phyloP scores from a whole-genome alignment of 2,329 filamentous ascomycete genomes.

The Akanthomyces uredinophilus region DNA sequence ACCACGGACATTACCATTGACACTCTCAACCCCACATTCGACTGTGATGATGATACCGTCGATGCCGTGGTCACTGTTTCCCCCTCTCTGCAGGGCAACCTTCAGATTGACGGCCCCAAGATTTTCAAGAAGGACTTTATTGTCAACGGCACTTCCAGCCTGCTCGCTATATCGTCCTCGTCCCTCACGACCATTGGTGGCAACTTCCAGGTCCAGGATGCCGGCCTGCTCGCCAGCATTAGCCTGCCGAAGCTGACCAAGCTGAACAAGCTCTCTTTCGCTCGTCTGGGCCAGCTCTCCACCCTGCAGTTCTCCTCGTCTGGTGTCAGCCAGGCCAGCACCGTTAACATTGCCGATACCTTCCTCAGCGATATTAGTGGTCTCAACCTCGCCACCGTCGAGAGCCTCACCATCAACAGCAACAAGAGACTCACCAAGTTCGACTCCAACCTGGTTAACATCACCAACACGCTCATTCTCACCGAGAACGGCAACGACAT shows the following conservation, averaged over 20 bases:
- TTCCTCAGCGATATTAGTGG: conserved; percentile 72
- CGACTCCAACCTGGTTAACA: conserved; percentile 71
- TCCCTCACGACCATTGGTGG: conserved; percentile 62
- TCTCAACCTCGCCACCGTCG: conserved; percentile 71
- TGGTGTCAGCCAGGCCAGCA: conserved; percentile 60
- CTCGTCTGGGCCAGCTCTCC: conserved; percentile 60
- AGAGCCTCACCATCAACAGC: conserved; percentile 79
- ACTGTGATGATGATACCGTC: conserved; percentile 60
- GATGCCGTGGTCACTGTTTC: conserved; percentile 64
- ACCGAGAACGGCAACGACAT: conserved; percentile 74
- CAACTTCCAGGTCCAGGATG: conserved; percentile 62
- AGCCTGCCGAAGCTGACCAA: conserved; percentile 59
- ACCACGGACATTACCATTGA: conserved; percentile 58
- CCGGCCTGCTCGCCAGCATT: conserved; percentile 65
- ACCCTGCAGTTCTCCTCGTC: conserved; percentile 43
- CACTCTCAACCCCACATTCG: conserved; percentile 51
- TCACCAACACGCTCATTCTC: conserved; percentile 66
- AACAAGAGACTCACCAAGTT: conserved; percentile 75
- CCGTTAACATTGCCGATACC: conserved; percentile 79
- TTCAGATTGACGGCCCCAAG: conserved; percentile 58
- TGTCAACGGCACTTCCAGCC: conserved; percentile 51
- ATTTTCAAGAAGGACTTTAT: conserved; percentile 54
- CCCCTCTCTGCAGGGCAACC: conserved; percentile 46
- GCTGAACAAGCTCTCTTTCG: conserved; percentile 65
- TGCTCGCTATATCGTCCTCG: conserved; percentile 59